These are phyloP conservation scores for Fusarium guadeloupense DNA, from an alignment of 2,329 filamentous ascomycete species.

Conservation along the genomic window DNA sequence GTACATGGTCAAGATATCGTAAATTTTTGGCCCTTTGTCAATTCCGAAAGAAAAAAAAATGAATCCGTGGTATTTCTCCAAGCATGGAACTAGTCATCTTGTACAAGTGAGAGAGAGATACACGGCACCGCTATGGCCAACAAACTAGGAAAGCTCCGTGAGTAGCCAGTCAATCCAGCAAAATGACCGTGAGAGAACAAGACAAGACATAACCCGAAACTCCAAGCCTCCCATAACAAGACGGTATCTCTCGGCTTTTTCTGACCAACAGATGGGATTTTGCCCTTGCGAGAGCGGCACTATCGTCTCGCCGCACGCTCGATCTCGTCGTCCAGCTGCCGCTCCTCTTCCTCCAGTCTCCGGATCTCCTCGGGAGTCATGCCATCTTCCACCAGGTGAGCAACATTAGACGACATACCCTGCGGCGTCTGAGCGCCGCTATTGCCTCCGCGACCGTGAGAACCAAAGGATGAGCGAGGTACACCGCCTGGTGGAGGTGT, in stretches of 20 bases:
- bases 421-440: conserved; percentile 41
- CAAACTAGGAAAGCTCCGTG: conserved; percentile 24
- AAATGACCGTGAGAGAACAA: conserved; percentile 16
- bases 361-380: conserved; percentile 68
- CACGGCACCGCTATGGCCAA: conserved; percentile 24
- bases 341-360: conserved; percentile 66
- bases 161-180: conserved; percentile 10
- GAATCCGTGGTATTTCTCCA: conserved; percentile 32
- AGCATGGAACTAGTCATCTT: conserved; percentile 9
- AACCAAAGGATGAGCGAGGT: conserved; percentile 32
- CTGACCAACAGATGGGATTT: conserved; percentile 7
- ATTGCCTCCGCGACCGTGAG: conserved; percentile 23
- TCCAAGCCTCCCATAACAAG: conserved; percentile 37
- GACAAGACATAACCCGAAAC: conserved; percentile 33
- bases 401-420: conserved; percentile 52
- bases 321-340: conserved; percentile 65
- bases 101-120: not conserved
- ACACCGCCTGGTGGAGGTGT: conserved; percentile 13
- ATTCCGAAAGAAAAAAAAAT: conserved; percentile 21
- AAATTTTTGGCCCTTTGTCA: not conserved
- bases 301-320: conserved; percentile 53
- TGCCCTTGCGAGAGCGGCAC: conserved; percentile 16
- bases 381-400: conserved; percentile 66
- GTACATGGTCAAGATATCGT: conserved; percentile 3
- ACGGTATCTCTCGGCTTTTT: conserved; percentile 9